Base-by-base conservation (phyloP, 208 protist genomes). In the Leishmania lainsoni region DNA sequence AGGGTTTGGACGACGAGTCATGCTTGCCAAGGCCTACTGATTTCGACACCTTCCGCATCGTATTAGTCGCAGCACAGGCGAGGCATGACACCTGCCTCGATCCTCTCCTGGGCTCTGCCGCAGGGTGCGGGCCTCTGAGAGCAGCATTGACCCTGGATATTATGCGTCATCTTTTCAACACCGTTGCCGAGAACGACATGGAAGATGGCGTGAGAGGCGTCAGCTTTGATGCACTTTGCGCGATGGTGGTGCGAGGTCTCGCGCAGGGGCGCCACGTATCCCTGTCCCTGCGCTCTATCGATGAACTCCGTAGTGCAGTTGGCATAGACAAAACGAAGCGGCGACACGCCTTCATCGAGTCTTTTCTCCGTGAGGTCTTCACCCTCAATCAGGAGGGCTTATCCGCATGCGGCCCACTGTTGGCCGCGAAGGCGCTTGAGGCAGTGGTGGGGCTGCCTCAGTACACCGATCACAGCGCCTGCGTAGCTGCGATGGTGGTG, bases 391-490 rank as follows among this genome's bases (percentile, higher is more conserved):
- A 76, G 3, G 75, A 70, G 32, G 20, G 48, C 0, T 76, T 82
- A 54, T 79, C 73, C 20, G 69, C 68, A 49, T 86, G 77, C 65
- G 58, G 45, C 22, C 71, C 73, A 14, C 17, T 59, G 49, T 51
- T 82, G 2, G 82, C 78, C 0, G 61, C 71, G 45, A 69, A 79
- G 48, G 82, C 78, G 63, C 72, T 86, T 48, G 78, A 86, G 74
- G 48, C 58, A 42, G 66, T 63, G 52, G 61, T 29, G 35, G 78
- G 82, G 77, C 66, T 86, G 42, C 78, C 78, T 5, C 65, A 70
- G 54, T 86, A 80, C 74, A 80, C 74, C 12, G 39, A 75, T 76
- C 78, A 81, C 77, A 82, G 78, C 78, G 51, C 82, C 9, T 48
- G 61, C 29, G 58, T 86, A 16, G 78, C 77, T 20, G 74, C 63